Base-by-base conservation (phyloP, 2,329 filamentous ascomycete species). In the Cercospora sp. region DNA sequence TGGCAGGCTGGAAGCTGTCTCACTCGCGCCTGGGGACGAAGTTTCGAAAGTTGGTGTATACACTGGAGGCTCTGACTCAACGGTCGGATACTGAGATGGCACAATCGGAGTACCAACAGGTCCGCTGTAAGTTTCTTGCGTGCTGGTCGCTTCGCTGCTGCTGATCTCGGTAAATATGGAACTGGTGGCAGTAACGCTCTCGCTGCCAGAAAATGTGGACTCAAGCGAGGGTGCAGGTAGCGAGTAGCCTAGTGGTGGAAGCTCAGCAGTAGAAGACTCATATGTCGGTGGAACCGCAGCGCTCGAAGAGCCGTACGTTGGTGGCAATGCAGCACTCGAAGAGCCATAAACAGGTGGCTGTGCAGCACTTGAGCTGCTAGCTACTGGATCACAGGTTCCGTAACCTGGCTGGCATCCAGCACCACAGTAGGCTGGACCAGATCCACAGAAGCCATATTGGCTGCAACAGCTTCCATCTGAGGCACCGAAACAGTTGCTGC, bases 361-460 rank as follows among this genome's bases (percentile, higher is more conserved):
- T 45, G n/a, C 33, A 42, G 30, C 23, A 16, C 48, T n/a, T 45
- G 36, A 51, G 33, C 59, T 61, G 26, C 3, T 53, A 13, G 28
- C 23, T 16, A 58, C 59, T 10, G n/a, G 16, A 8, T 66, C 64
- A 48, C 64, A 66, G 10, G 60, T 53, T 55, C 64, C 64, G 13
- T 45, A 66, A 3, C 31, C 64, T 12, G 51, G 23, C 36, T 70
- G 69, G 45, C 69, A 72, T 20, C 69, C 69, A 36, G 28, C 28
- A 5, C 69, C 70, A 33, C 67, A 72, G 42, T 69, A 69, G 40
- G 68, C 36, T 48, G 48, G 45, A 10, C 64, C 58, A 12, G 63
- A 63, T 10, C 70, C 70, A 60, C 70, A 72, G 55, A 59, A 71
- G 23, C 70, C 70, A 20, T 69, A 71, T 10, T 53, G 60, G 33